phyloP scores from a whole-genome alignment of 305 asterid species.

The Plantago coronopus region DNA sequence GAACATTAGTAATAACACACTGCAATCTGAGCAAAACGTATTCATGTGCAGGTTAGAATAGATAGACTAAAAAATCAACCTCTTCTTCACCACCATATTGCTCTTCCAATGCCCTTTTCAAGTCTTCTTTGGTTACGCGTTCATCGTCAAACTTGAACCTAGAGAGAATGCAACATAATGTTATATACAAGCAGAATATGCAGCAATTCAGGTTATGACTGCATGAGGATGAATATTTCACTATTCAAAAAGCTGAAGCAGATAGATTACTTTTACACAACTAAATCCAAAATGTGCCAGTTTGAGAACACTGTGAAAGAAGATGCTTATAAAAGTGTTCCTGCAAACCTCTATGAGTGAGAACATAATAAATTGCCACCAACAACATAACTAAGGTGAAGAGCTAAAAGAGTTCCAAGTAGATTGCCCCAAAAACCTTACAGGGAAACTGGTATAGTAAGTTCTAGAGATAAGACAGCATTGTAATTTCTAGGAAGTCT shows the following conservation, averaged over 20 bases:
- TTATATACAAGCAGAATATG: constrained; percentile 16
- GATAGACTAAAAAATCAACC: constrained; percentile 25
- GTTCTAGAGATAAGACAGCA: background rate
- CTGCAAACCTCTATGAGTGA: background rate
- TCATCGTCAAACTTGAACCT: constrained; percentile 74
- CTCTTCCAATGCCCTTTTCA: constrained; percentile 55
- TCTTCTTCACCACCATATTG: constrained; percentile 69
- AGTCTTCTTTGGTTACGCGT: constrained; percentile 60
- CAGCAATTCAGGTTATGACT: constrained; percentile 7
- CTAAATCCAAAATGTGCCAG: constrained; percentile 4
- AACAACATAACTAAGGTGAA: background rate
- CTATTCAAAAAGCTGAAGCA: constrained; percentile 17
- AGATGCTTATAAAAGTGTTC: background rate
- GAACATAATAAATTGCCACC: background rate
- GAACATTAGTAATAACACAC: constrained; percentile 12
- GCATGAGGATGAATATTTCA: background rate
- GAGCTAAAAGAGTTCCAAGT: background rate
- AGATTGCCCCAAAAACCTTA: constrained; percentile 15
- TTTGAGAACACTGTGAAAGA: background rate
- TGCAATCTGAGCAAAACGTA: constrained; percentile 14
- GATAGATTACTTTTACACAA: constrained; percentile 1
- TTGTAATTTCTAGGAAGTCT: background rate
- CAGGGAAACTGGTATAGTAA: constrained; percentile 6
- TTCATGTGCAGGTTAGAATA: constrained; percentile 2
- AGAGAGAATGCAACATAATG: constrained; percentile 8